Evolutionary conservation across 495 filamentous ascomycete genomes (phyloP).

Genomic region (Neurospora tetraspora): DNA sequence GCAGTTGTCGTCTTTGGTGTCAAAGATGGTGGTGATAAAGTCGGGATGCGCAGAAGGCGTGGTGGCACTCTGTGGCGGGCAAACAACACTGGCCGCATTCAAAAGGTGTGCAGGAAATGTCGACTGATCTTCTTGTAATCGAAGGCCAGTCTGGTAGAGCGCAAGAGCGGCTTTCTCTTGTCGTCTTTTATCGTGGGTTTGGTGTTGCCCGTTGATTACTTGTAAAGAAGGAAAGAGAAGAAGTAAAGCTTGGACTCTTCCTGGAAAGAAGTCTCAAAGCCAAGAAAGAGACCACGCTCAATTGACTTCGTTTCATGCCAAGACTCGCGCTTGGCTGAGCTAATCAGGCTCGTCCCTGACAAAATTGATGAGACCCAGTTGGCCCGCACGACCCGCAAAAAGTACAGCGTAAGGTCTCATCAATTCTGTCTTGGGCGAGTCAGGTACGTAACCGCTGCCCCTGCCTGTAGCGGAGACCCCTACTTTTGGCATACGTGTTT

Average conservation of each 20-base stretch:
- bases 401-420: too few species aligned
- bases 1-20: neutral
- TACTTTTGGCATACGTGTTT: neutral
- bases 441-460: neutral
- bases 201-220: neutral
- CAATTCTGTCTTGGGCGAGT: too few species aligned
- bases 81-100: neutral
- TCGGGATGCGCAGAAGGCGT: neutral
- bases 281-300: neutral
- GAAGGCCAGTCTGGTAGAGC: neutral
- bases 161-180: neutral
- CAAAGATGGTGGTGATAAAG: neutral
- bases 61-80: neutral
- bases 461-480: neutral
- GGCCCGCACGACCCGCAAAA: too few species aligned
- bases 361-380: too few species aligned
- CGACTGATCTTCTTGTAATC: neutral
- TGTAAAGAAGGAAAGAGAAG: neutral
- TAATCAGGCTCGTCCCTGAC: neutral
- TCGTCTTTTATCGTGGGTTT: neutral
- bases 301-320: neutral
- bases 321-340: neutral
- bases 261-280: neutral
- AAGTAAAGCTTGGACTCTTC: neutral
- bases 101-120: neutral